These are phyloP conservation scores for Verticillium klebahnii DNA, from an alignment of 2,329 filamentous ascomycete genomes.

Conservation along the genomic window DNA sequence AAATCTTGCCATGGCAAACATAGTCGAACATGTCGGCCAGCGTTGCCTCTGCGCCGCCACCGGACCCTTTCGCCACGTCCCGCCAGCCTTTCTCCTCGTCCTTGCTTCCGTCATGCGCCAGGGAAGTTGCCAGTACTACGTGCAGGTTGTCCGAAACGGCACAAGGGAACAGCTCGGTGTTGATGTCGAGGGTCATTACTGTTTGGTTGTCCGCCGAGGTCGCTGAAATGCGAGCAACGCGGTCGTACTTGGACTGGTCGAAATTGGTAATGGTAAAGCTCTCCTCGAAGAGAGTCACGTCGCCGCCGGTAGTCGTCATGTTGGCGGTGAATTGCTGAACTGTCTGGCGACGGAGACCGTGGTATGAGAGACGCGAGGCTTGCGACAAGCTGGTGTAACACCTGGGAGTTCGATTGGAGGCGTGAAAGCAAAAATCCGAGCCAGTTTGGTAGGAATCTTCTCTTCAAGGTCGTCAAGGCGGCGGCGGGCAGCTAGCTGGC, in stretches of 20 bases:
- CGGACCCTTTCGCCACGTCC: slow-evolving; percentile 53
- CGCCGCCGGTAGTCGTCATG: slow-evolving; percentile 60
- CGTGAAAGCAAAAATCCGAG: neutral
- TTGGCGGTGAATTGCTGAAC: slow-evolving; percentile 7
- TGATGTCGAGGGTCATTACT: slow-evolving; percentile 83
- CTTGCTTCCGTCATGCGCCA: slow-evolving; percentile 81
- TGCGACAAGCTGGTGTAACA: neutral
- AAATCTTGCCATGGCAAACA: slow-evolving; percentile 84
- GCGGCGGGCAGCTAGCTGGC: neutral
- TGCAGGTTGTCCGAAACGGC: slow-evolving; percentile 70
- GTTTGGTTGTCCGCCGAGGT: slow-evolving; percentile 71
- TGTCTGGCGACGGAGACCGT: neutral
- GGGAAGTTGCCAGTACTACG: slow-evolving; percentile 77
- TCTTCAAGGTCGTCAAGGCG: neutral
- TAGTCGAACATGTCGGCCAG: slow-evolving; percentile 81
- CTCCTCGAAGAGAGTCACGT: slow-evolving; percentile 92
- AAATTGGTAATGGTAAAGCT: slow-evolving; percentile 76
- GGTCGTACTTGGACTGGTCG: slow-evolving; percentile 89
- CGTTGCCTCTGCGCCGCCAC: slow-evolving; percentile 48
- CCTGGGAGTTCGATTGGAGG: neutral
- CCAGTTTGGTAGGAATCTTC: neutral
- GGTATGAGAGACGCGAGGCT: too few species aligned
- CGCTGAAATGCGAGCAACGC: slow-evolving; percentile 79
- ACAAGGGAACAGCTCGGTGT: slow-evolving; percentile 85
- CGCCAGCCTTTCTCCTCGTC: slow-evolving; percentile 78